Evolutionary conservation across 2,329 filamentous ascomycete species (phyloP), one percentile per base, ranked within the genome.

Genomic region (Cadophora sp.): DNA sequence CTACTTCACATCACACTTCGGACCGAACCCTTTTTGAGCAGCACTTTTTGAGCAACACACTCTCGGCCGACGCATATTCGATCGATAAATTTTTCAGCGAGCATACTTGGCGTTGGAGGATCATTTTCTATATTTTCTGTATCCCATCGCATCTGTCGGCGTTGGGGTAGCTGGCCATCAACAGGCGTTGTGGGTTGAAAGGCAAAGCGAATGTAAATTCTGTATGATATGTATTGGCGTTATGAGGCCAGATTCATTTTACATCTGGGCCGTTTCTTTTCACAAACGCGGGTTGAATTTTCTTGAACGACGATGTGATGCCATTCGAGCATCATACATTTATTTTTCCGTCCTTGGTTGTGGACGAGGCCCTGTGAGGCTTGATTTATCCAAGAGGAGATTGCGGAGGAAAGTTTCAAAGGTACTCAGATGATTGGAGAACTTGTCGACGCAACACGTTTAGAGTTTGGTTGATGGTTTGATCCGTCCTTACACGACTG

Each of bases 1-100:
- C 40, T 29, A 22, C 6, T n/a, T 62, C n/a, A 62, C 26, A 62
- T 48, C 59, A 62, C 59, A 62, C 40, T 48, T 50, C 40, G 22
- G 34, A 43, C 7, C 12, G 22, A n/a, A n/a, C n/a, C n/a, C n/a
- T n/a, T n/a, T n/a, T n/a, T n/a, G n/a, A n/a, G 9, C 24, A 16
- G 29, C 24, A 16, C 24, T 29, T 43, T 55, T 29, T 24, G 12
- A 27, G 2, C 27, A 27, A 27, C 22, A 16, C 8, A 27, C 27
- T 27, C 7, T 7, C 50, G 50, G 16, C 27, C 12, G 50, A 55
- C 50, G 3, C 19, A 19, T 9, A 29, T 48, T 62, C 56, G 34
- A 59, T 11, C 31, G 34, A 43, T 43, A 19, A 7, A 31, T 24
- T 48, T 62, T 50, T 22, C 34, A 59, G n/a, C 31, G 34, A 59